Conservation (phyloP, 1,284 basidiomycete genomes). For the Sanghuangporus baumii region DNA sequence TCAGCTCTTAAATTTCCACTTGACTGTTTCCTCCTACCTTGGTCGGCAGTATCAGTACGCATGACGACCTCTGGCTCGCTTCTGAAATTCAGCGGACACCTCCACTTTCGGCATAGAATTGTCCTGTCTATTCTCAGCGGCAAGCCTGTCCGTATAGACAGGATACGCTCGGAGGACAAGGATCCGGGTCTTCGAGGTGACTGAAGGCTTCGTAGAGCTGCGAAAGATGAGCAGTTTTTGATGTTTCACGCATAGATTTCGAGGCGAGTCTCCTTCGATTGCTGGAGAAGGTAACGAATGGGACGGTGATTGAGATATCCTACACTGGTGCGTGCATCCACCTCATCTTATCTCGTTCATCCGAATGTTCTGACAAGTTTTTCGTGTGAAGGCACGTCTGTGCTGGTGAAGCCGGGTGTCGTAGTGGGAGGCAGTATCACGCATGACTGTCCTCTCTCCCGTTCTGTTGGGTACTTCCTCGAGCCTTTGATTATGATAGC, state of each 20-base stretch:
- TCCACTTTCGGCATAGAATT: slow-evolving; percentile 80
- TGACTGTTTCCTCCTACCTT: neutral
- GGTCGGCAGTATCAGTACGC: neutral
- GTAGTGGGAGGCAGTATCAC: slow-evolving; percentile 78
- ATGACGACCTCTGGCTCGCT: slow-evolving; percentile 7
- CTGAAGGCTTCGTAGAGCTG: slow-evolving; percentile 17
- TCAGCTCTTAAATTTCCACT: neutral
- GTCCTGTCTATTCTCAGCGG: slow-evolving; percentile 87
- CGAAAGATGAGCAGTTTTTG: slow-evolving; percentile 2
- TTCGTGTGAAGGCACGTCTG: slow-evolving; percentile 67
- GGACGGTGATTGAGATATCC: slow-evolving; percentile 93
- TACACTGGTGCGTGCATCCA: slow-evolving; percentile 69
- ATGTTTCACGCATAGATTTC: slow-evolving; percentile 56
- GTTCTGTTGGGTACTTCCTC: slow-evolving; percentile 91
- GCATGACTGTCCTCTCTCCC: slow-evolving; percentile 85
- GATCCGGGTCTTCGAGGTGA: slow-evolving; percentile 88
- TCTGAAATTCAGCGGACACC: slow-evolving; percentile 65
- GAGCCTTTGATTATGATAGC: slow-evolving; percentile 89
- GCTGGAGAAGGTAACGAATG: slow-evolving; percentile 92
- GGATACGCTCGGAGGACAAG: slow-evolving; percentile 87
- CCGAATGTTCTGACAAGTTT: neutral
- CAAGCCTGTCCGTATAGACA: slow-evolving; percentile 81
- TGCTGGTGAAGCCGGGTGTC: slow-evolving; percentile 89
- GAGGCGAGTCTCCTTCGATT: slow-evolving; percentile 90
- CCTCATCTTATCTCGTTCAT: neutral